These are phyloP conservation scores for Sugiyamaella novakii DNA, from an alignment of 1,139 yeast genomes.

Conservation along the genomic window DNA sequence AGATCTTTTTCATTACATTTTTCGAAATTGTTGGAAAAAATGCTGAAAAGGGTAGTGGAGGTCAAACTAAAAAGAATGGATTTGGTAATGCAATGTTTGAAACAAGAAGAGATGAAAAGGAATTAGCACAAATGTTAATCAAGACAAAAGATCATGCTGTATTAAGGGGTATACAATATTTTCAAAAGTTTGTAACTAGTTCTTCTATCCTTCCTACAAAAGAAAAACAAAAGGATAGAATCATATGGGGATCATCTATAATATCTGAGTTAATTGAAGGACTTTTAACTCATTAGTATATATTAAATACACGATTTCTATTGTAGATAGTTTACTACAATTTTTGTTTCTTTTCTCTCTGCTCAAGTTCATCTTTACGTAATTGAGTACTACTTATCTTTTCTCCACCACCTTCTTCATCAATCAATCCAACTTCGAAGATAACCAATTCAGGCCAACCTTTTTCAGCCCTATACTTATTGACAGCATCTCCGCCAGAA, in stretches of 20 bases:
- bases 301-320: not conserved
- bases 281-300: constrained; percentile 36
- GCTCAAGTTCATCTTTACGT: constrained; percentile 42
- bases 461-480: constrained; percentile 59
- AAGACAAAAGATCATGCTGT: constrained; percentile 67
- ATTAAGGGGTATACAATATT: constrained; percentile 73
- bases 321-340: not conserved
- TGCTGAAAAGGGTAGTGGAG: constrained; percentile 40
- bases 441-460: constrained; percentile 58
- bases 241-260: constrained; percentile 69
- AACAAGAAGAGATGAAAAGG: constrained; percentile 50
- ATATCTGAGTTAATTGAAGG: constrained; percentile 59
- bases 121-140: constrained; percentile 55
- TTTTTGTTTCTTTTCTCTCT: constrained; percentile 11
- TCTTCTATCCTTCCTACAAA: constrained; percentile 36
- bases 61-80: constrained; percentile 33
- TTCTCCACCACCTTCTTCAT: constrained; percentile 60
- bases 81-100: constrained; percentile 28
- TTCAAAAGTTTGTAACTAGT: constrained; percentile 53
- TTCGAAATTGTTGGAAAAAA: constrained; percentile 67
- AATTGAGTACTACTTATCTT: constrained; percentile 81
- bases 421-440: constrained; percentile 66
- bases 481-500: constrained; percentile 73
- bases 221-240: constrained; percentile 59
- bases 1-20: constrained; percentile 68